A percentile compares a stretch with the other conserved stretches of the same genome.
Conservation (phyloP, 805 yeast species). For the Lipomyces starkeyi region DNA sequence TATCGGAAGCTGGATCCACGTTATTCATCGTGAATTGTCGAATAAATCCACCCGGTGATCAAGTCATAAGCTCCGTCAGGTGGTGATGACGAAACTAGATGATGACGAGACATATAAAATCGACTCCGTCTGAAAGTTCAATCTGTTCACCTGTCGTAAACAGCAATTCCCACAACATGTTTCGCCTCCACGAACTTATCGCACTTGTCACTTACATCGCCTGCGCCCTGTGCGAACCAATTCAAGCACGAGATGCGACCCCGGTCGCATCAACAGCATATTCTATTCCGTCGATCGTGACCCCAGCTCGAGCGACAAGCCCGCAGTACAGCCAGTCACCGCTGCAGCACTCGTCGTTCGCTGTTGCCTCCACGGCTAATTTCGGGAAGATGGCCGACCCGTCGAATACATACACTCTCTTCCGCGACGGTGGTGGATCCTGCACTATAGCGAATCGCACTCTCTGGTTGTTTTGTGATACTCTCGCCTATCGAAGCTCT, state of each 20-base stretch:
- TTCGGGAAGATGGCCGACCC: slow-evolving; percentile 22
- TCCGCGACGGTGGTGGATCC: slow-evolving; percentile 29
- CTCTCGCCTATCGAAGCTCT: neutral
- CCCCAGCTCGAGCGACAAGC: neutral
- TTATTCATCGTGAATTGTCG: neutral
- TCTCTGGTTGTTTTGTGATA: slow-evolving; percentile 27
- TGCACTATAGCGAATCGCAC: slow-evolving; percentile 21
- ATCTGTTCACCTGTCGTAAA: neutral
- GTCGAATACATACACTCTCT: slow-evolving; percentile 12
- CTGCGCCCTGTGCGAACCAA: neutral
- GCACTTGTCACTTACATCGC: neutral
- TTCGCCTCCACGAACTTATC: neutral
- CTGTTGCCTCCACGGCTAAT: slow-evolving; percentile 2
- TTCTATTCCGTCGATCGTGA: neutral
- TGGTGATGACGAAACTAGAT: no score
- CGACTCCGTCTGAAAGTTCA: neutral
- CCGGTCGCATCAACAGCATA: slow-evolving; percentile 12
- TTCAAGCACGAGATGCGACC: neutral
- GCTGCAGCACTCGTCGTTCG: neutral
- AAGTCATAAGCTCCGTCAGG: neutral
- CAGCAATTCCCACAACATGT: neutral
- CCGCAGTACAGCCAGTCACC: slow-evolving; percentile 6
- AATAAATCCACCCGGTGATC: neutral
- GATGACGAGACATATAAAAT: neutral
- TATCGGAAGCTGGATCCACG: neutral